Evolutionary conservation across 768 basidiomycete genomes (phyloP).

Genomic region (Lactarius hatsudake): DNA sequence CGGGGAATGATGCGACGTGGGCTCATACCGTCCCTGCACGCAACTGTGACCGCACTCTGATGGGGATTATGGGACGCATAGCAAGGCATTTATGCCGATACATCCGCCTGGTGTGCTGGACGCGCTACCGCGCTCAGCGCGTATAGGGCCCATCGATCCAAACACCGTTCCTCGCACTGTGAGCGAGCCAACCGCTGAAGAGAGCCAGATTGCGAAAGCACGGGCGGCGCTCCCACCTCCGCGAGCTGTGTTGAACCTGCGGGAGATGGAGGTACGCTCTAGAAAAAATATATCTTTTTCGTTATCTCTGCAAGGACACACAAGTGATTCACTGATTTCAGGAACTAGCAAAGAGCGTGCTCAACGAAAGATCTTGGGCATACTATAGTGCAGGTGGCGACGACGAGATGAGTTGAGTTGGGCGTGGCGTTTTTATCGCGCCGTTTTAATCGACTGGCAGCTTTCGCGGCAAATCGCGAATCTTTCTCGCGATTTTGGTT

Average conservation of each 20-base stretch:
- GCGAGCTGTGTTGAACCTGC: constrained; percentile 32
- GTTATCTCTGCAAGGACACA: not conserved
- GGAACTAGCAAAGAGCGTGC: constrained; percentile 31
- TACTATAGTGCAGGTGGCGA: constrained; percentile 34
- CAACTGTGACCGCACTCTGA: constrained; percentile 12
- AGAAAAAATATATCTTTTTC: not conserved
- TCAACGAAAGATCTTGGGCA: constrained; percentile 33
- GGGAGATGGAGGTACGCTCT: constrained; percentile 31
- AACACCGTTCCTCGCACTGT: constrained; percentile 28
- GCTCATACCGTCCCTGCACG: constrained; percentile 30
- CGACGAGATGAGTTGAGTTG: constrained; percentile 30
- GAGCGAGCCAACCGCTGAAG: constrained; percentile 31
- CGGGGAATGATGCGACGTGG: constrained; percentile 86
- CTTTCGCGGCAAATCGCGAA: constrained; percentile 29
- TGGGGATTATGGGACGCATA: constrained; percentile 5
- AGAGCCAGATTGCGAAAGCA: constrained; percentile 32
- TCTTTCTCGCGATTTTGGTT: constrained; percentile 66
- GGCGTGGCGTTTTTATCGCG: constrained; percentile 10
- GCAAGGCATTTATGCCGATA: constrained; percentile 29
- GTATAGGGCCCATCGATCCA: constrained; percentile 33
- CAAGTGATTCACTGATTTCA: constrained; percentile 4
- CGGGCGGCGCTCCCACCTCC: constrained; percentile 30
- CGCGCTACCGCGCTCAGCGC: constrained; percentile 30
- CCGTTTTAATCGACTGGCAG: constrained; percentile 15
- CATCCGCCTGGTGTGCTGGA: constrained; percentile 26